Conservation (phyloP, 108 stramenopile genomes). For the Licmophora abbreviata region DNA sequence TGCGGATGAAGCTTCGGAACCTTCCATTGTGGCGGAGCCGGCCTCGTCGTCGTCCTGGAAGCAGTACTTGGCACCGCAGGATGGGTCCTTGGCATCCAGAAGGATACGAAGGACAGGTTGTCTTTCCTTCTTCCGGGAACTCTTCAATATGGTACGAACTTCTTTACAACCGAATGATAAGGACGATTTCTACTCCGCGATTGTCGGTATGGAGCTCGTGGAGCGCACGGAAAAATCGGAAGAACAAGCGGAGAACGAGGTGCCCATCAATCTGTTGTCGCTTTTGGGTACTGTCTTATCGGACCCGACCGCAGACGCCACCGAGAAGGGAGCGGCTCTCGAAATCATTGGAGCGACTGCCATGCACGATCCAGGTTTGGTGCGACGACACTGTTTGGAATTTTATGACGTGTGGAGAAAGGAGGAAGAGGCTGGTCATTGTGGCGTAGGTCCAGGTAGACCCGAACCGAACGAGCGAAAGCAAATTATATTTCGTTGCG, state of each 20-base stretch:
- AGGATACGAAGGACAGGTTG: conserved; percentile 56
- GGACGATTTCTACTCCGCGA: conserved; percentile 71
- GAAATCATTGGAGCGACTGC: conserved; percentile 71
- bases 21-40: neutral
- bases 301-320: conserved; percentile 57
- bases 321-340: conserved; percentile 63
- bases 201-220: conserved; percentile 43
- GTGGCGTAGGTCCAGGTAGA: conserved; percentile 19
- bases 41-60: conserved; percentile 31
- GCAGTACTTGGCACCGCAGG: conserved; percentile 79
- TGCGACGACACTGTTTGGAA: conserved; percentile 62
- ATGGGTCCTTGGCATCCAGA: conserved; percentile 61
- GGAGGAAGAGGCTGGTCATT: conserved; percentile 8
- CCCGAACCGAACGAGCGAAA: conserved; percentile 54
- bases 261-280: conserved; percentile 39
- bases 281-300: conserved; percentile 53
- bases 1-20: neutral
- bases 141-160: conserved; percentile 80
- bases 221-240: neutral
- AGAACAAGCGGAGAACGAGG: neutral
- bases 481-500: conserved; percentile 58
- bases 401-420: conserved; percentile 13
- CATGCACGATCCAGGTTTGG: conserved; percentile 66
- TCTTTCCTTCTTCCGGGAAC: conserved; percentile 66
- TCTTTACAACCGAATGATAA: conserved; percentile 77